Evolutionary conservation across 2,329 filamentous ascomycete species (phyloP), one percentile per base, ranked within the genome.

Genomic region (Sclerotinia glacialis): DNA sequence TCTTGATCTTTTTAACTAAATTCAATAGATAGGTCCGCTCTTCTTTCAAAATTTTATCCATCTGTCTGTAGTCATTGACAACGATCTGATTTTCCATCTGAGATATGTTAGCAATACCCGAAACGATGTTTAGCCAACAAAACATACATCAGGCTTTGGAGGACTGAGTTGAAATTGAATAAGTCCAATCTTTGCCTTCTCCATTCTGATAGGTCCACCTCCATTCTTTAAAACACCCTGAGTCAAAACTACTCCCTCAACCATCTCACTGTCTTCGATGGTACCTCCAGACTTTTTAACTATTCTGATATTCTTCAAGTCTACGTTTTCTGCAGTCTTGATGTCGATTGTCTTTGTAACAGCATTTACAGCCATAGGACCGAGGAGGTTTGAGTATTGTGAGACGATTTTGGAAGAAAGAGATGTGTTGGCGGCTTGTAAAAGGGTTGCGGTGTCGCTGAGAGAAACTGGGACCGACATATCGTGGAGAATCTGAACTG

Each of bases 1-100:
- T 99, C 83, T 98, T 97, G 80, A 99, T 99, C 86, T 98, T 99
- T 87, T 99, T 98, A 77, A 96, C 93, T 87, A 99, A 91, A 83
- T 98, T 98, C 67, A 99, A 86, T 71, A 99, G 87, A 80, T 99
- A 99, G 73, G 95, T 91, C 73, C 95, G 92, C 83, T 99, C 95
- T 82, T 99, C 95, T 82, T 99, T 99, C 74, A 99, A 86, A 72
- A 99, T 99, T 86, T 98, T 99, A 84, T 99, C 95, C 95, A 99
- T 99, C 79, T 99, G 95, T 77, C 95, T 87, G 85, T 99, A 99
- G 83, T 99, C 95, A 80, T 99, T 99, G 76, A 99, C 95, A 42
- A 96, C 89, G 71, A 99, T 98, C 77, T 96, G 95, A 82, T 99
- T 99, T 83, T 99, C 95, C 95, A 99, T 99, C 88, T 92, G 73